Conservation (phyloP, 2,329 filamentous ascomycete genomes). For the Zymoseptoria ardabiliae region DNA sequence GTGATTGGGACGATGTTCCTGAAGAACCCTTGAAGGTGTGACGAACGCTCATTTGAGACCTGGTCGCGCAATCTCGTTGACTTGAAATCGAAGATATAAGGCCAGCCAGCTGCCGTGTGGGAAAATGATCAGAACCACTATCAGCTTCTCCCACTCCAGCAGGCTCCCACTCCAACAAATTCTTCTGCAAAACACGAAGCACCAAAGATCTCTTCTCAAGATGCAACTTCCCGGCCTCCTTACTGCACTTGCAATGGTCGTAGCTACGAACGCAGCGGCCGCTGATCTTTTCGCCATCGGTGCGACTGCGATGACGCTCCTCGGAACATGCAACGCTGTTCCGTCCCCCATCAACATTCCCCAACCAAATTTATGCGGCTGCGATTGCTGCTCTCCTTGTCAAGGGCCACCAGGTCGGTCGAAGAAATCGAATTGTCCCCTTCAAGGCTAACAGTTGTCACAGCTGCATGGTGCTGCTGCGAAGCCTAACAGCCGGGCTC, state of each 20-base stretch:
- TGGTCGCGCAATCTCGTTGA: too few species aligned
- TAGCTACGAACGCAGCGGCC: neutral
- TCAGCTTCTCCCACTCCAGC: too few species aligned
- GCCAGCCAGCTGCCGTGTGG: too few species aligned
- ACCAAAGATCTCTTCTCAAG: neutral
- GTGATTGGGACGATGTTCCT: too few species aligned
- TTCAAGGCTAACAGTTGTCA: neutral
- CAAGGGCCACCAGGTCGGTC: neutral
- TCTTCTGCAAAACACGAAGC: too few species aligned
- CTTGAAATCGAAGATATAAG: too few species aligned
- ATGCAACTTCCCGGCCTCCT: neutral
- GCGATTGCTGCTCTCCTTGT: neutral
- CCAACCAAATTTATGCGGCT: neutral
- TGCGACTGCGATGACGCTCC: neutral
- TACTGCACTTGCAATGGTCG: neutral
- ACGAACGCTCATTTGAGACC: too few species aligned
- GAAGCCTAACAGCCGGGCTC: neutral
- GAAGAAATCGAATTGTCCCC: neutral
- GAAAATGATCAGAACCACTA: too few species aligned
- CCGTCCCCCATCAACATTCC: neutral
- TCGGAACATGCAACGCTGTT: neutral
- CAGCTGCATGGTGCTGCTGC: neutral
- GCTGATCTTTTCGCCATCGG: neutral
- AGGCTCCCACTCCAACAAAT: too few species aligned
- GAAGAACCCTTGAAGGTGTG: too few species aligned